These are phyloP conservation scores for Filosporella fistucella DNA, from an alignment of 495 filamentous ascomycete genomes.

Conservation along the genomic window DNA sequence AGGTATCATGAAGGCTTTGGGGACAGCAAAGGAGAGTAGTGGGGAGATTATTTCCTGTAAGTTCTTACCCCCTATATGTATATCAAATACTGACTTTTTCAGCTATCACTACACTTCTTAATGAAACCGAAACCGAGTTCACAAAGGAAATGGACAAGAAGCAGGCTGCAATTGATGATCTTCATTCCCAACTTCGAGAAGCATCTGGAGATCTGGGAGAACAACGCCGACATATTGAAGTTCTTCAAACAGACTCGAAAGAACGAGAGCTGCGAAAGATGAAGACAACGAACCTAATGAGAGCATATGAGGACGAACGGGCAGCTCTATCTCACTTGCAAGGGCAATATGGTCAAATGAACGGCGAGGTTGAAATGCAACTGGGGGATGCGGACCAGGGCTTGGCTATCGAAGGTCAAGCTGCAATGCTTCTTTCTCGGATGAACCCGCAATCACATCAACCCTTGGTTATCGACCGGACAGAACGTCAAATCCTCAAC, in stretches of 20 bases:
- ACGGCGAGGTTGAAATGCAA: conserved; percentile 32
- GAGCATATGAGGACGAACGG: conserved; percentile 46
- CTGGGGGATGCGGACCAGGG: conserved; percentile 41
- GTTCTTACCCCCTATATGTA: conserved; percentile 23
- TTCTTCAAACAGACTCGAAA: conserved; percentile 54
- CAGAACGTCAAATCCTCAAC: conserved; percentile 17
- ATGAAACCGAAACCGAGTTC: conserved; percentile 68
- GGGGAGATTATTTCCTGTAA: conserved; percentile 68
- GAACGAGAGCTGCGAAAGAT: conserved; percentile 54
- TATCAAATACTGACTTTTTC: conserved; percentile 9
- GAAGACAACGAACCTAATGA: conserved; percentile 55
- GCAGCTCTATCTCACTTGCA: conserved; percentile 29
- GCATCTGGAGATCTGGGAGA: conserved; percentile 73
- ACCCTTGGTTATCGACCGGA: conserved; percentile 18
- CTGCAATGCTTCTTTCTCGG: conserved; percentile 20
- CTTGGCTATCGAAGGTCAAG: conserved; percentile 38
- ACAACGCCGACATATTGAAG: conserved; percentile 65
- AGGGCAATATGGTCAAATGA: conserved; percentile 28
- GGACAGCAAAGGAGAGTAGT: conserved; percentile 48
- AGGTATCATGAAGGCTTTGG: conserved; percentile 17
- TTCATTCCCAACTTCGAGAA: conserved; percentile 72
- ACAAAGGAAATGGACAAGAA: conserved; percentile 71
- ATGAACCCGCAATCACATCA: conserved; percentile 15
- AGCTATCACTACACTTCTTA: conserved; percentile 73
- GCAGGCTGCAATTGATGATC: conserved; percentile 72